A percentile compares a stretch with the other conserved stretches of the same genome.
Evolutionary conservation across 1,284 basidiomycete species (phyloP).

Genomic region (Caloboletus inedulis): DNA sequence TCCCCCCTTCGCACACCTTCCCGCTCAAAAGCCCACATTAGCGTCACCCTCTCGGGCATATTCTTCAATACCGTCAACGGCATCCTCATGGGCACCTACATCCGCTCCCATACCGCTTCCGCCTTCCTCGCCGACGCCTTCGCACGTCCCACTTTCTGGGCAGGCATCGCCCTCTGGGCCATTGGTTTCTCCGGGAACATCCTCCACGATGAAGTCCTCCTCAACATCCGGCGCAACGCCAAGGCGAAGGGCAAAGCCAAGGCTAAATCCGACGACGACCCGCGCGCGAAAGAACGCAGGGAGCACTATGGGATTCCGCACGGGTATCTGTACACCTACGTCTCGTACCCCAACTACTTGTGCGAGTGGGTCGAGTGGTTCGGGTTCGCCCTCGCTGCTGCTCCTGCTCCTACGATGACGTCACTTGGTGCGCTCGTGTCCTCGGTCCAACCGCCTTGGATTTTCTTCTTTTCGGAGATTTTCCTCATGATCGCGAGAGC

Average conservation of each 20-base stretch:
- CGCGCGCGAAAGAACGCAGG: constrained; percentile 17
- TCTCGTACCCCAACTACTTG: constrained; percentile 93
- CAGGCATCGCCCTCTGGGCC: constrained; percentile 65
- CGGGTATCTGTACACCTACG: constrained; percentile 72
- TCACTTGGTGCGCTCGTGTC: constrained; percentile 37
- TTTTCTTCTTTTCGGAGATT: constrained; percentile 73
- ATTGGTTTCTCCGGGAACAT: constrained; percentile 77
- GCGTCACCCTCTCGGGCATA: constrained; percentile 56
- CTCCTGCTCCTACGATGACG: constrained; percentile 36
- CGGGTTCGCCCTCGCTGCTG: constrained; percentile 71
- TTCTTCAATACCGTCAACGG: constrained; percentile 77
- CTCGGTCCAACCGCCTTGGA: constrained; percentile 62
- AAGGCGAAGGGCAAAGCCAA: constrained; percentile 40
- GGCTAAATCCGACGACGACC: constrained; percentile 25
- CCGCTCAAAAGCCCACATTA: constrained; percentile 73
- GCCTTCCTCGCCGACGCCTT: constrained; percentile 39
- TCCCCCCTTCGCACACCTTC: constrained; percentile 81
- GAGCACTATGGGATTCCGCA: constrained; percentile 80
- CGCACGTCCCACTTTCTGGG: constrained; percentile 50
- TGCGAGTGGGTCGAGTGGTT: constrained; percentile 91
- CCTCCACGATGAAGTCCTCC: constrained; percentile 84
- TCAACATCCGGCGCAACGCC: constrained; percentile 60
- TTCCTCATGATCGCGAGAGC: constrained; percentile 78
- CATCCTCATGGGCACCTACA: constrained; percentile 64
- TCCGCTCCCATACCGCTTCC: constrained; percentile 52